Percentiles rank a stretch among this genome's conserved stretches.
Conservation (phyloP, 1,139 yeast species). For the Yamadazyma kanchanaburiensis region DNA sequence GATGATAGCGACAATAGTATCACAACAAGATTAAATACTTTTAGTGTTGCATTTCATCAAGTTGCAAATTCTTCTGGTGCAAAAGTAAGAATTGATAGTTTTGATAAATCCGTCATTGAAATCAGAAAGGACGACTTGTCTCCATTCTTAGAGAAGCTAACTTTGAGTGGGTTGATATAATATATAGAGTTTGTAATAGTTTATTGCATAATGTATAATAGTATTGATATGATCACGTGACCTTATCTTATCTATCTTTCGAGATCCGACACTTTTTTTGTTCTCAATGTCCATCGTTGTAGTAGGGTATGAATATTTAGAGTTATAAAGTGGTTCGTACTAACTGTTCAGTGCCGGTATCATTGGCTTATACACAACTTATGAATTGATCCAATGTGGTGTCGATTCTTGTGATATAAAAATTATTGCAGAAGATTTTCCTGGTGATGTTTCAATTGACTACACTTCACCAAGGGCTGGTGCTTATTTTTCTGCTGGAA, state of each 20-base stretch:
- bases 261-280: not conserved
- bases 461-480: slow-evolving; percentile 27
- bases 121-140: slow-evolving; percentile 82
- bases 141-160: slow-evolving; percentile 78
- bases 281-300: slow-evolving; percentile 2
- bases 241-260: not conserved
- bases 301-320: slow-evolving; percentile 4
- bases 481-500: slow-evolving; percentile 14
- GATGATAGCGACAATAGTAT: slow-evolving; percentile 15
- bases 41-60: slow-evolving; percentile 87
- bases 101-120: slow-evolving; percentile 91
- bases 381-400: slow-evolving; percentile 16
- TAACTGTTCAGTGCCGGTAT: slow-evolving; percentile 16
- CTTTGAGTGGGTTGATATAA: slow-evolving; percentile 40
- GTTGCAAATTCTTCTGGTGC: slow-evolving; percentile 84
- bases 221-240: no score
- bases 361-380: slow-evolving; percentile 25
- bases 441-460: slow-evolving; percentile 20
- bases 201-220: no score
- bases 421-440: slow-evolving; percentile 18
- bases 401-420: slow-evolving; percentile 12
- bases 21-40: slow-evolving; percentile 61
- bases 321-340: not conserved
- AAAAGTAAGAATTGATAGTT: slow-evolving; percentile 85
- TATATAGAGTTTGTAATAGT: no score